A percentile compares a stretch with the other conserved stretches of the same genome.
These are phyloP conservation scores for Phyllosticta citribraziliensis DNA, from an alignment of 2,329 filamentous ascomycete species.

Conservation along the genomic window DNA sequence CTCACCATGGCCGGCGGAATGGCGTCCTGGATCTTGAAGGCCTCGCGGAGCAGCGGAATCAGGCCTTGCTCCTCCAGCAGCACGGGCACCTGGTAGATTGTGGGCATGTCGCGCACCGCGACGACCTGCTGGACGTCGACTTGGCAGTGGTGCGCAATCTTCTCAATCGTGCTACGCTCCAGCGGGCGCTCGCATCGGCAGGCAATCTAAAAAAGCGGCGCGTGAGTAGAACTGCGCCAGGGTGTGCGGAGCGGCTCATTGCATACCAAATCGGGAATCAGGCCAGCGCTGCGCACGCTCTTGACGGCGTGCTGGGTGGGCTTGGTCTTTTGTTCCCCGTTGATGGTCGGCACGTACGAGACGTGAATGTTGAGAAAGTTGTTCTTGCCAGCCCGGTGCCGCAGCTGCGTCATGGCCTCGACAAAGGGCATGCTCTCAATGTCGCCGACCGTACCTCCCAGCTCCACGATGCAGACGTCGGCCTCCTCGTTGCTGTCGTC, in stretches of 20 bases:
- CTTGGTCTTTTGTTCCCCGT: slow-evolving; percentile 87
- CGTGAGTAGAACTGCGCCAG: slow-evolving; percentile 7
- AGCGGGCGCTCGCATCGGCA: slow-evolving; percentile 79
- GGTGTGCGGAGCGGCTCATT: not conserved
- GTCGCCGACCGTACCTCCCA: slow-evolving; percentile 63
- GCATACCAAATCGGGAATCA: slow-evolving; percentile 49
- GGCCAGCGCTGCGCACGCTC: slow-evolving; percentile 69
- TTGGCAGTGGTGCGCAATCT: slow-evolving; percentile 85
- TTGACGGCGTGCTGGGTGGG: slow-evolving; percentile 88
- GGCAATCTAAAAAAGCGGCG: slow-evolving; percentile 54
- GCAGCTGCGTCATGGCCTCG: slow-evolving; percentile 73
- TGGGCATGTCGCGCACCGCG: slow-evolving; percentile 75
- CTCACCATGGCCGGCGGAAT: slow-evolving; percentile 45
- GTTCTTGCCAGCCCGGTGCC: slow-evolving; percentile 58
- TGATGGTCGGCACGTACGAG: slow-evolving; percentile 70
- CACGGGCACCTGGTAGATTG: slow-evolving; percentile 91
- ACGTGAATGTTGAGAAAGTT: slow-evolving; percentile 89
- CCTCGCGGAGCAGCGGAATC: slow-evolving; percentile 53
- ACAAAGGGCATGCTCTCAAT: slow-evolving; percentile 84
- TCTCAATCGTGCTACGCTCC: slow-evolving; percentile 63
- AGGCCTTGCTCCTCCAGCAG: slow-evolving; percentile 77
- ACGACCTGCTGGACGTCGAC: slow-evolving; percentile 78
- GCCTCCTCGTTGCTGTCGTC: slow-evolving; percentile 75
- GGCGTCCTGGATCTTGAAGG: slow-evolving; percentile 53
- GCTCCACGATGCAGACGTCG: slow-evolving; percentile 82